Base-by-base conservation (phyloP, 441 rosid genomes). In the Croton laevigatus region DNA sequence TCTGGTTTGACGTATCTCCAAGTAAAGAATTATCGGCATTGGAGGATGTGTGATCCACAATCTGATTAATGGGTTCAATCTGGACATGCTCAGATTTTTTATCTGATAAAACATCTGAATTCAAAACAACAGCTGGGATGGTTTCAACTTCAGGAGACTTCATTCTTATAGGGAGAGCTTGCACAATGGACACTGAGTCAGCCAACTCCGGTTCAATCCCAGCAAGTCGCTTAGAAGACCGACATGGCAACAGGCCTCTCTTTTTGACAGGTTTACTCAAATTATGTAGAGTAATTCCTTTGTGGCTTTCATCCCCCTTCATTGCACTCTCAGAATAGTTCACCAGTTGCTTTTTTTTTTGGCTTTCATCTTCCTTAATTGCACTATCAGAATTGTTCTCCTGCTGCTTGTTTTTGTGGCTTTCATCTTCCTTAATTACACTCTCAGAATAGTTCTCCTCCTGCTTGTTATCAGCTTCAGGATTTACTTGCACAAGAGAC, bases 171-270 rank as follows among this genome's bases (percentile, higher is more conserved):
- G 66, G 75, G 72, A 34, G 46, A 74, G 75, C 58, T 55, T 45
- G 75, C 54, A 42, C 76, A 51, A 54, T 52, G 34, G 72, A 57
- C 64, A 62, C 49, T 16, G 32, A 20, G 38, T 36, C 23, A 14
- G 48, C 61, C 57, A 16, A 48, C 76, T 64, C 72, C 60, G 79
- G 78, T 73, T 82, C 80, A 69, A 65, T 51, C 66, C 73, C 73
- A 55, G 80, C 71, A 62, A 74, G 80, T 46, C 78, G 79, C 52
- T 66, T 79, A 49, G 86, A 80, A 53, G 70, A 59, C 58, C 61
- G 65, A 51, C 52, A 53, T 36, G 84, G 79, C 69, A 77, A 63
- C 73, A 73, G 61, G 52, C 71, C 73, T 71, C 76, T 63, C 72
- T 73, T 73, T 49, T 69, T 70, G 45, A 44, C 53, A 32, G 75